A percentile compares a stretch with the other conserved stretches of the same genome.
These are phyloP conservation scores for Populus hybrid DNA, from an alignment of 441 rosid genomes.

Conservation along the genomic window DNA sequence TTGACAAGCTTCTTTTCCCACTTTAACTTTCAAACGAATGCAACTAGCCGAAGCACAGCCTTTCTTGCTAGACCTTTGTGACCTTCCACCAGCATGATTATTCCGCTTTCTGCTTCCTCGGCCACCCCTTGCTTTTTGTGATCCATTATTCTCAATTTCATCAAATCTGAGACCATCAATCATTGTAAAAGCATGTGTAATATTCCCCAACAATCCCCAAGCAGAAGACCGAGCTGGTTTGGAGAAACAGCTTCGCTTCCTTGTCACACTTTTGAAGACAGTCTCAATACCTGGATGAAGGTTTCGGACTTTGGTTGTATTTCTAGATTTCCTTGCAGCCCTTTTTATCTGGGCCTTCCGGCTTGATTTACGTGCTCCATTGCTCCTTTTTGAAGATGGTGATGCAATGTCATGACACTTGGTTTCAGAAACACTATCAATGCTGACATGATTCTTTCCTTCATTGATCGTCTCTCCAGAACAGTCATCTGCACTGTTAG, in stretches of 20 bases:
- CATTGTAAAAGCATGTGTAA: slow-evolving; percentile 41
- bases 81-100: slow-evolving; percentile 25
- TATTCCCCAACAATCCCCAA: slow-evolving; percentile 56
- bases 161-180: slow-evolving; percentile 33
- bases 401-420: slow-evolving; percentile 28
- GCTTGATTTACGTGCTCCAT: slow-evolving; percentile 39
- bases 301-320: slow-evolving; percentile 33
- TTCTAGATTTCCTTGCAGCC: slow-evolving; percentile 40
- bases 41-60: slow-evolving; percentile 37
- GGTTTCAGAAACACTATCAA: slow-evolving; percentile 39
- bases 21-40: slow-evolving; percentile 75
- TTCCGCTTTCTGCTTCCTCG: slow-evolving; percentile 34
- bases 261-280: slow-evolving; percentile 44
- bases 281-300: slow-evolving; percentile 32
- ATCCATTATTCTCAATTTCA: slow-evolving; percentile 36
- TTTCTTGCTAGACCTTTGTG: slow-evolving; percentile 35
- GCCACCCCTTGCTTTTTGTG: slow-evolving; percentile 33
- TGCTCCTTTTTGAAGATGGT: slow-evolving; percentile 45
- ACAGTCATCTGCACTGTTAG: slow-evolving; percentile 33
- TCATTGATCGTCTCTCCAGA: slow-evolving; percentile 30
- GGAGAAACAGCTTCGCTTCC: slow-evolving; percentile 66
- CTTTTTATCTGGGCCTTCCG: slow-evolving; percentile 39
- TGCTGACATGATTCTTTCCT: slow-evolving; percentile 35
- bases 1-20: slow-evolving; percentile 57
- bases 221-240: slow-evolving; percentile 62